Conservation (phyloP, 805 yeast species). For the Ogataea saltuana region DNA sequence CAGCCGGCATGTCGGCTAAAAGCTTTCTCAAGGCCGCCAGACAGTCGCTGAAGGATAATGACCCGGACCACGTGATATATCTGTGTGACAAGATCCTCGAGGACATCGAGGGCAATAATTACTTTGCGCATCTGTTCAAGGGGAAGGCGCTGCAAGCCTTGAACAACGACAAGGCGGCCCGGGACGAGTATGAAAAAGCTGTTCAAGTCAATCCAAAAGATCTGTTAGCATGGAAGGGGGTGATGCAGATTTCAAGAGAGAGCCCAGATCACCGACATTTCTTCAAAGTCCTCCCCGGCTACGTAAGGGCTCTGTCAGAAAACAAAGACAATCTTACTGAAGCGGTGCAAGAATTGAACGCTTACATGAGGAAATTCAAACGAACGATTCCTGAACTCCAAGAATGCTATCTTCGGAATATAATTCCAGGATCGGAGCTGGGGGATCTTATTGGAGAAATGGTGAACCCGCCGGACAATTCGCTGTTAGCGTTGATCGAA, state of each 20-base stretch:
- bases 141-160: constrained; percentile 67
- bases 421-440: constrained; percentile 57
- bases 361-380: constrained; percentile 40
- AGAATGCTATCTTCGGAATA: constrained; percentile 48
- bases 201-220: constrained; percentile 50
- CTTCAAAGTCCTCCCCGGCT: constrained; percentile 48
- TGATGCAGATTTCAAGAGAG: constrained; percentile 46
- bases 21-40: constrained; percentile 48
- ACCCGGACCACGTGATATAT: constrained; percentile 63
- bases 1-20: constrained; percentile 23
- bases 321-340: constrained; percentile 51
- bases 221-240: constrained; percentile 80
- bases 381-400: constrained; percentile 35
- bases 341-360: constrained; percentile 46
- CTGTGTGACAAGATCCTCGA: constrained; percentile 56
- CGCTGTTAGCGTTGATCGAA: constrained; percentile 45
- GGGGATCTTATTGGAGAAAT: constrained; percentile 53
- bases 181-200: constrained; percentile 48
- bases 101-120: constrained; percentile 53
- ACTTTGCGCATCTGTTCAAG: constrained; percentile 65
- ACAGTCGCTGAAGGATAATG: constrained; percentile 51
- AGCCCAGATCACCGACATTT: constrained; percentile 42
- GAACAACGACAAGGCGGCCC: constrained; percentile 41
- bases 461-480: constrained; percentile 48
- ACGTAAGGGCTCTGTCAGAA: constrained; percentile 42